Base-by-base conservation (phyloP, 257 asterid species). In the Capsicum baccatum region DNA sequence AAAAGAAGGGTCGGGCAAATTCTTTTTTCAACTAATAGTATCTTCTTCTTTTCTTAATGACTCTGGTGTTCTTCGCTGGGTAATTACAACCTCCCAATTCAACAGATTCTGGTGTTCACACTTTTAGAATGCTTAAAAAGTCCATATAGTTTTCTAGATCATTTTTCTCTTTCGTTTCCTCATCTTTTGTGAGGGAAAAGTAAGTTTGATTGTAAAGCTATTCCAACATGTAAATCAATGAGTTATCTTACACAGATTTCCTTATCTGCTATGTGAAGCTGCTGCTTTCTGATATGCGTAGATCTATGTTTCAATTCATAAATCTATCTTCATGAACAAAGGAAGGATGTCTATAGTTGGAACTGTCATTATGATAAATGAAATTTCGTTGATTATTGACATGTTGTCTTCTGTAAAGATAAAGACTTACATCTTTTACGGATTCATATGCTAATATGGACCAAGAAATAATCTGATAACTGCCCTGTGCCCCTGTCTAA, bases 281-380 rank as follows among this genome's bases (percentile, higher is more conserved):
- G 33, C 63, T 26, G 60, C 50, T 78, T 26, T 52, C 64, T 50
- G 33, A 33, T 26, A 14, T 26, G 8, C 64, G 15, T 33, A 26
- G 47, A 74, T 74, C 47, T 55, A 50, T 50, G 47, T 33, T 54
- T 14, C 64, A 54, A 33, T 54, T 50, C 50, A 78, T 15, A 14
- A 33, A 66, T 66, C 47, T 66, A 76, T 52, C 81, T 78, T 14
- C 50, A 15, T 78, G 82, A 78, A 54, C 64, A 78, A 78, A 26
- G 15, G 21, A 78, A 21, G 82, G 64, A 54, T 54, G 26, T 78
- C 33, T 54, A 14, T 26, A 54, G 16, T 54, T 78, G 64, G 82
- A 70, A 71, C 58, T 71, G 56, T 47, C 56, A 71, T n/a, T 71
- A 17, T 71, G 58, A 71, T 71, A 19, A 71, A 71, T 71, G 58